Conservation (phyloP, 306 rosid genomes). For the Medicago arabica region DNA sequence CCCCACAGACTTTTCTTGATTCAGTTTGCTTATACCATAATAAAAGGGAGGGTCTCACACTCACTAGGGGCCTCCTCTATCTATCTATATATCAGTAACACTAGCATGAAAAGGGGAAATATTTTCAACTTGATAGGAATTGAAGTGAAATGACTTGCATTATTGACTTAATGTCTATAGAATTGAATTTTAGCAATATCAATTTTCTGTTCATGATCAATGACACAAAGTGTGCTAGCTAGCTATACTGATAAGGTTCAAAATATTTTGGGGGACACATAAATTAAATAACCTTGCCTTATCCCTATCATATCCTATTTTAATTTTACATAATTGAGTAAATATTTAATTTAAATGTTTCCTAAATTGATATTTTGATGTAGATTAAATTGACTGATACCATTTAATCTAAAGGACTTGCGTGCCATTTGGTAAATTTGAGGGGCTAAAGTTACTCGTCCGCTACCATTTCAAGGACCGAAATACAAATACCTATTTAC, state of each 20-base stretch:
- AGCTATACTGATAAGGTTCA: neutral
- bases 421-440: too few species aligned
- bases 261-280: neutral
- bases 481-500: too few species aligned
- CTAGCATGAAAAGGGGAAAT: conserved; percentile 1
- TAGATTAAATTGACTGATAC: too few species aligned
- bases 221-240: conserved; percentile 10
- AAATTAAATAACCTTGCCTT: neutral
- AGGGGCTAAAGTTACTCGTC: too few species aligned
- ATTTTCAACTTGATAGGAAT: conserved; percentile 36
- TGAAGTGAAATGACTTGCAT: conserved; percentile 41
- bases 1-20: conserved; percentile 18
- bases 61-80: conserved; percentile 19
- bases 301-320: neutral
- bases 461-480: too few species aligned
- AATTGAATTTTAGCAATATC: neutral
- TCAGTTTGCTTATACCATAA: conserved; percentile 29
- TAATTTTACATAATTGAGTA: neutral
- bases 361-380: too few species aligned
- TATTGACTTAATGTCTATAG: conserved; percentile 23
- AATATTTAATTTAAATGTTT: too few species aligned
- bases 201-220: conserved; percentile 28
- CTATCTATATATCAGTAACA: conserved; percentile 5
- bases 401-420: too few species aligned
- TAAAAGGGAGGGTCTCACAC: conserved; percentile 19